Evolutionary conservation across 345 rosid species (phyloP).

Genomic region (Linum trigynum): DNA sequence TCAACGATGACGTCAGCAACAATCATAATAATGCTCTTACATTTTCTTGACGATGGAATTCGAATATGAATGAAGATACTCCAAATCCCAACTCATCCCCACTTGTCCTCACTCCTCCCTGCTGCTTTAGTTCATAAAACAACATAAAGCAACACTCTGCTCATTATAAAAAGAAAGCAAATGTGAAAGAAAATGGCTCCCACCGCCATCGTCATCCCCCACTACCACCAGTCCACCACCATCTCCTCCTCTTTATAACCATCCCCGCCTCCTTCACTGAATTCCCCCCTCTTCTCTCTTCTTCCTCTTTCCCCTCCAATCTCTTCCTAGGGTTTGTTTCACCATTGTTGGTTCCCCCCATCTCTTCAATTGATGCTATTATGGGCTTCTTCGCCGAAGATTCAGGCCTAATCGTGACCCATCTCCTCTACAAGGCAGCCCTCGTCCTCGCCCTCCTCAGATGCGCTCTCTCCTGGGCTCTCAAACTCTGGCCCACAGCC

Average conservation of each 20-base stretch:
- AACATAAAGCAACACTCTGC: no score
- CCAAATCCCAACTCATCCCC: no score
- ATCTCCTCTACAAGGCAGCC: slow-evolving; percentile 68
- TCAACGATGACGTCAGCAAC: no score
- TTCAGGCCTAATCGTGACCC: slow-evolving; percentile 41
- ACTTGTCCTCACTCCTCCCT: not conserved
- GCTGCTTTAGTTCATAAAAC: slow-evolving; percentile 2
- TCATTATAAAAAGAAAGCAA: not conserved
- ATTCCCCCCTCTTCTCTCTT: slow-evolving; percentile 18
- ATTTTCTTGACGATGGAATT: no score
- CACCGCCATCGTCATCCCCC: slow-evolving; percentile 3
- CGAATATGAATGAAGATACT: no score
- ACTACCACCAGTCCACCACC: slow-evolving; percentile 23
- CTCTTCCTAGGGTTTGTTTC: no score
- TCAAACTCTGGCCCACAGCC: slow-evolving; percentile 38
- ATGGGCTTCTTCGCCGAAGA: slow-evolving; percentile 69
- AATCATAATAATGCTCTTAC: no score
- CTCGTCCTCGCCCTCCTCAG: slow-evolving; percentile 52
- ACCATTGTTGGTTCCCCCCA: not conserved
- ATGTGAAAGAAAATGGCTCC: not conserved
- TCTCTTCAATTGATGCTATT: not conserved
- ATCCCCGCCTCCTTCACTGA: slow-evolving; percentile 20
- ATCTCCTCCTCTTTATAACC: slow-evolving; percentile 6
- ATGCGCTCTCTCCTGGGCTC: slow-evolving; percentile 58
- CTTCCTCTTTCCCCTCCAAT: slow-evolving; percentile 1